These are phyloP conservation scores for Ganoderma lingzhi DNA, from an alignment of 1,284 basidiomycete species.

Conservation along the genomic window DNA sequence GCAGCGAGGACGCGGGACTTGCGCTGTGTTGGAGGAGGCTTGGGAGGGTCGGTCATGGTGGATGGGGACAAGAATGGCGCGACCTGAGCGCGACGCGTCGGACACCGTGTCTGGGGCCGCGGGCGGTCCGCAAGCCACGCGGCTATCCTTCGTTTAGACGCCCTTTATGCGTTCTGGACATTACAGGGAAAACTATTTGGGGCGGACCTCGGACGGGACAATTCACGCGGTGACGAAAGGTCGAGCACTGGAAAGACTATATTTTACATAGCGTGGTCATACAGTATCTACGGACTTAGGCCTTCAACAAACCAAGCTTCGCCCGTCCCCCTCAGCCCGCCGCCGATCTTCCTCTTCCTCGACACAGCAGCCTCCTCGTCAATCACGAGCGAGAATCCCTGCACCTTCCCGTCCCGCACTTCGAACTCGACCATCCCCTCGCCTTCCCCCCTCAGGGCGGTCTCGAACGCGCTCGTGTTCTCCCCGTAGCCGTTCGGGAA, in stretches of 20 bases:
- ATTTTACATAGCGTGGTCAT: background rate
- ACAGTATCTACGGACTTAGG: slow-evolving; percentile 4
- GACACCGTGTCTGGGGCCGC: background rate
- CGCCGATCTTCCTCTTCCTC: slow-evolving; percentile 28
- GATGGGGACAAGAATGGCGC: slow-evolving; percentile 1
- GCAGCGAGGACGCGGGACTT: slow-evolving; percentile 36
- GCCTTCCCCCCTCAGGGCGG: slow-evolving; percentile 24
- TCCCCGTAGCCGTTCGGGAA: slow-evolving; percentile 39
- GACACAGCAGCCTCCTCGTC: slow-evolving; percentile 29
- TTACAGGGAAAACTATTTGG: background rate
- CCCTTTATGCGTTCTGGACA: background rate
- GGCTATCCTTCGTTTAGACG: background rate
- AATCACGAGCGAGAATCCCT: slow-evolving; percentile 30
- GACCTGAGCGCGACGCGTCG: slow-evolving; percentile 8
- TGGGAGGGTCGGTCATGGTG: slow-evolving; percentile 25
- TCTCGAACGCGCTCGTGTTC: slow-evolving; percentile 38
- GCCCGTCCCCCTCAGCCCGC: slow-evolving; percentile 31
- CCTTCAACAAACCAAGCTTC: slow-evolving; percentile 39
- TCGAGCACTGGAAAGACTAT: background rate
- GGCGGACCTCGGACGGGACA: background rate
- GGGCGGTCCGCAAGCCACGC: background rate
- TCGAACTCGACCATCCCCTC: slow-evolving; percentile 34
- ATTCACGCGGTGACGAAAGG: background rate
- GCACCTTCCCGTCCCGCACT: slow-evolving; percentile 25
- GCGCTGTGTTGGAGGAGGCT: slow-evolving; percentile 20